Conservation (phyloP, 2,329 filamentous ascomycete genomes). For the Intubia oerlemansii region DNA sequence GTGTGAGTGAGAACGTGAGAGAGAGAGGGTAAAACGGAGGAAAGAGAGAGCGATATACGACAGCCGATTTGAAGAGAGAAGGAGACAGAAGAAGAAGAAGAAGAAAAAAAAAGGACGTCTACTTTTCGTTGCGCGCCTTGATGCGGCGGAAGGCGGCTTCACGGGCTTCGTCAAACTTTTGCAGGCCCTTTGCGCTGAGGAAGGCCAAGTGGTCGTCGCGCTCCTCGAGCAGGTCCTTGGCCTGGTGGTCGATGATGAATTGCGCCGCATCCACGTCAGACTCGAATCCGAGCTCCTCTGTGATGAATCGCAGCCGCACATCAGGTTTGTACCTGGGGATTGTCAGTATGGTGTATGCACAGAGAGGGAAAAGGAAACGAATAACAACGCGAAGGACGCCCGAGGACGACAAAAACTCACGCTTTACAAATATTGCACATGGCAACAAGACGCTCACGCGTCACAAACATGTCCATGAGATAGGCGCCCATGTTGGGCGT, state of each 20-base stretch:
- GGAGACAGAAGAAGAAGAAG: background rate
- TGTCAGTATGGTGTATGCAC: background rate
- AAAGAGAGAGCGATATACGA: too few species aligned
- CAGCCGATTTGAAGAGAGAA: too few species aligned
- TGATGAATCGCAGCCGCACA: conserved; percentile 75
- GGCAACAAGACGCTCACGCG: conserved; percentile 76
- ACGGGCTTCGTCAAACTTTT: conserved; percentile 54
- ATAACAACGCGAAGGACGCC: too few species aligned
- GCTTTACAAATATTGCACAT: conserved; percentile 84
- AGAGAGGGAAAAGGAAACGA: background rate
- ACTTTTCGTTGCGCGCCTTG: conserved; percentile 92
- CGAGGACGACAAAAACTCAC: conserved; percentile 50
- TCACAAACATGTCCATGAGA: conserved; percentile 98
- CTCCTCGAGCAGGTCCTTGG: conserved; percentile 57
- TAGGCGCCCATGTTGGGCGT: conserved; percentile 95
- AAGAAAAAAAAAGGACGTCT: conserved; percentile 17
- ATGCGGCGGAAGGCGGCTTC: conserved; percentile 60
- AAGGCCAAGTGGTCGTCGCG: conserved; percentile 53
- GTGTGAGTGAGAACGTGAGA: background rate
- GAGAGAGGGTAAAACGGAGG: background rate
- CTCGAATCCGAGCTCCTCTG: conserved; percentile 90
- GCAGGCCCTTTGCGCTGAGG: conserved; percentile 49
- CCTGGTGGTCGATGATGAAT: conserved; percentile 68
- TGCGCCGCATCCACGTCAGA: conserved; percentile 76
- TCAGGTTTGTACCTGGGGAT: conserved; percentile 67